Conservation (phyloP, 768 basidiomycete genomes). For the Rossbeevera mucosa region DNA sequence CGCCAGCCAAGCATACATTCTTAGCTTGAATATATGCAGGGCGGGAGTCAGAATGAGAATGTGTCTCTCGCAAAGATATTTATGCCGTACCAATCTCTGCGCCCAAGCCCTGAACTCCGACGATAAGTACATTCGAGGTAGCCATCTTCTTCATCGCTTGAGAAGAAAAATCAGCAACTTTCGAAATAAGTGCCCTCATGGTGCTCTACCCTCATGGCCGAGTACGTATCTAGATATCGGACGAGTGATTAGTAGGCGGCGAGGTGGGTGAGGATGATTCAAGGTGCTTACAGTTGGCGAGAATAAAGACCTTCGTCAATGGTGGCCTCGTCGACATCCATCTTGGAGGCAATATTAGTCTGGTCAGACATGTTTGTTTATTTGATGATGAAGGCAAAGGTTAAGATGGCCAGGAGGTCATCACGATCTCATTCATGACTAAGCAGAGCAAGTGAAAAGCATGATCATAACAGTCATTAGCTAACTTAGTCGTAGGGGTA, state of each 20-base stretch:
- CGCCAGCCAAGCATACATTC: constrained; percentile 91
- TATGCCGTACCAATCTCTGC: constrained; percentile 79
- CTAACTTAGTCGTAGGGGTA: neutral
- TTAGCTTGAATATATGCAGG: constrained; percentile 52
- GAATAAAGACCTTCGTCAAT: constrained; percentile 95
- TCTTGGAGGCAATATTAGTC: constrained; percentile 41
- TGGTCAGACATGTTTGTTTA: constrained; percentile 34
- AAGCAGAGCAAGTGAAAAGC: constrained; percentile 8
- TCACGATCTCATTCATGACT: constrained; percentile 17
- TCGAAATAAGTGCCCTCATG: neutral
- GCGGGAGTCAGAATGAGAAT: constrained; percentile 8
- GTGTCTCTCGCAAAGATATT: constrained; percentile 2
- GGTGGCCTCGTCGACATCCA: constrained; percentile 83
- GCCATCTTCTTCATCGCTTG: constrained; percentile 99
- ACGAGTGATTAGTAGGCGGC: constrained; percentile 11
- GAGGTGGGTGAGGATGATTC: constrained; percentile 13
- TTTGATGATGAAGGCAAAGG: constrained; percentile 1
- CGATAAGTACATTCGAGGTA: constrained; percentile 87
- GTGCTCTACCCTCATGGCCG: constrained; percentile 79
- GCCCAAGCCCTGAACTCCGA: constrained; percentile 88
- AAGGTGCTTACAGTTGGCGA: constrained; percentile 73
- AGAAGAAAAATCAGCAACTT: constrained; percentile 15
- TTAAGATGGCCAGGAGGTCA: neutral
- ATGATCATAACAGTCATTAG: neutral
- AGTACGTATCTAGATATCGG: constrained; percentile 74